phyloP scores from a whole-genome alignment of 768 basidiomycete genomes.

The Dictyophora rubrovolvata region DNA sequence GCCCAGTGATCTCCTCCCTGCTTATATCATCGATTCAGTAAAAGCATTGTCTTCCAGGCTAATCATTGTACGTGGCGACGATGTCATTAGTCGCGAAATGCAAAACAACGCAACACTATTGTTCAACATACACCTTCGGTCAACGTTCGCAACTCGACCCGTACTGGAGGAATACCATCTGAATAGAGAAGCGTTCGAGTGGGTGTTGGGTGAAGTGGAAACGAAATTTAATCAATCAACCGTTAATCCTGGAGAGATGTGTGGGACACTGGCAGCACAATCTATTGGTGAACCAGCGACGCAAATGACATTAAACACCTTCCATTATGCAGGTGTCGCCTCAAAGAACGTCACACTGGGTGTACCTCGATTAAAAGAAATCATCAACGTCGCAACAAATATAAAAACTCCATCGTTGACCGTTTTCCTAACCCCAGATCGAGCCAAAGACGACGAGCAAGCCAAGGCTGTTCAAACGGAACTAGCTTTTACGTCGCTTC shows the following conservation, averaged over 20 bases:
- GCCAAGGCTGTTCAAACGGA: constrained; percentile 91
- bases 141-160: constrained; percentile 76
- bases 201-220: constrained; percentile 95
- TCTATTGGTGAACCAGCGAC: constrained; percentile 99
- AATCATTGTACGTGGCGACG: constrained; percentile 80
- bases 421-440: constrained; percentile 73
- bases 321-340: constrained; percentile 99
- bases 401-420: constrained; percentile 98
- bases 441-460: constrained; percentile 45
- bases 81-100: constrained; percentile 60
- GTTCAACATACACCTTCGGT: constrained; percentile 89
- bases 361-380: constrained; percentile 98
- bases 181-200: constrained; percentile 90
- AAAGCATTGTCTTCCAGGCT: constrained; percentile 66
- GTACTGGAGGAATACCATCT: constrained; percentile 85
- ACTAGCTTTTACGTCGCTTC: constrained; percentile 85
- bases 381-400: constrained; percentile 97
- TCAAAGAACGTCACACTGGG: constrained; percentile 99
- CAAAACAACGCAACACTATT: constrained; percentile 85
- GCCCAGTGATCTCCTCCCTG: constrained; percentile 84
- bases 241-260: constrained; percentile 97
- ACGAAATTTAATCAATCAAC: constrained; percentile 90
- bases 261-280: constrained; percentile 93
- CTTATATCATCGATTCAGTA: constrained; percentile 75
- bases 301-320: constrained; percentile 99